Conservation (phyloP, 495 filamentous ascomycete species). For the Neurospora sublineolata region DNA sequence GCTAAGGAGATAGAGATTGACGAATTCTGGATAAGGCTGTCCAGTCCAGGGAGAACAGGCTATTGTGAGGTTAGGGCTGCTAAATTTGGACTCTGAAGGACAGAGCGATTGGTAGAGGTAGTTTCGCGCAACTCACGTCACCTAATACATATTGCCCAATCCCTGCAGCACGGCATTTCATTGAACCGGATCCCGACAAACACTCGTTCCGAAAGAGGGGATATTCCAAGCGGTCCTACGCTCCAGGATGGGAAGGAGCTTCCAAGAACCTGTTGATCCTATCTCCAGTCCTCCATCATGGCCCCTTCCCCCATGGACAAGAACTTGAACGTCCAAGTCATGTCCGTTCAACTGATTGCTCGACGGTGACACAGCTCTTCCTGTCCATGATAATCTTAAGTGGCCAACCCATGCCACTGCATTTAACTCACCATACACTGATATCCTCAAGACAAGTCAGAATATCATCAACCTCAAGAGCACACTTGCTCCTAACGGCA, state of each 20-base stretch:
- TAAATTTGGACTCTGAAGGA: neutral
- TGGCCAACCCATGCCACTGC: neutral
- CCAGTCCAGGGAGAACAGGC: no score
- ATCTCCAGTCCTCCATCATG: neutral
- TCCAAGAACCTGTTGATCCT: neutral
- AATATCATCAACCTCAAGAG: neutral
- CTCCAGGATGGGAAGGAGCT: neutral
- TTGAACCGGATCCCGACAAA: neutral
- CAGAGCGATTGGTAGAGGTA: neutral
- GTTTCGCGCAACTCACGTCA: neutral
- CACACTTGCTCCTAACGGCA: neutral
- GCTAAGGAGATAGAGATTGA: neutral
- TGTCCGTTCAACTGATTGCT: neutral
- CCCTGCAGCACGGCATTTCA: neutral
- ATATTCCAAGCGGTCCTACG: neutral
- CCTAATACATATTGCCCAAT: neutral
- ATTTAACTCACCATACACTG: neutral
- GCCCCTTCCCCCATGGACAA: neutral
- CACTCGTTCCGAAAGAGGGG: neutral
- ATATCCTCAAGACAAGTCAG: neutral
- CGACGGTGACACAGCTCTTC: neutral
- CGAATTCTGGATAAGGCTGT: neutral
- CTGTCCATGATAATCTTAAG: neutral
- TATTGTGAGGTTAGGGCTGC: no score
- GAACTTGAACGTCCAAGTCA: neutral